These are phyloP conservation scores for Arabidopsis arenosa DNA, from an alignment of 345 rosid genomes.

Conservation along the genomic window DNA sequence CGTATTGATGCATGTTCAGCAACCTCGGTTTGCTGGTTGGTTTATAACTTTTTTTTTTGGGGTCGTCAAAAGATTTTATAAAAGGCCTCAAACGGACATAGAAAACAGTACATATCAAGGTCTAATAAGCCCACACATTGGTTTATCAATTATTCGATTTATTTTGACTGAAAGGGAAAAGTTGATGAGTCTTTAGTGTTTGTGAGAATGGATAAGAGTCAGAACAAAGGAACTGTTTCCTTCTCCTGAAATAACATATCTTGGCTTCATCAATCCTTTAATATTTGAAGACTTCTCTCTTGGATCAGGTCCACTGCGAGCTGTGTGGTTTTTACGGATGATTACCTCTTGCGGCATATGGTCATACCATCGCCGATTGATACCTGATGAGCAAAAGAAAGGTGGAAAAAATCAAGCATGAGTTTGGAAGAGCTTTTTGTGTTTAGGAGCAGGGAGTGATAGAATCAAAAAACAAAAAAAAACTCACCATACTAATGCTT, in stretches of 20 bases:
- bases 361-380: conserved; percentile 96
- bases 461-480: background rate
- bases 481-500: conserved; percentile 81
- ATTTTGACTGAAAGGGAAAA: background rate
- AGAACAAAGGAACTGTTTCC: too few species aligned
- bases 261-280: conserved; percentile 3
- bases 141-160: too few species aligned
- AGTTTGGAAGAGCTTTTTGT: conserved; percentile 8
- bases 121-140: too few species aligned
- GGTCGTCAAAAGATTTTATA: too few species aligned
- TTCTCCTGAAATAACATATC: background rate
- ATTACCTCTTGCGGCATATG: conserved; percentile 74
- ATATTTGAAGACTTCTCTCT: background rate
- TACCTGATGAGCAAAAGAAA: conserved; percentile 53
- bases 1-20: background rate
- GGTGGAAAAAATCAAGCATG: background rate
- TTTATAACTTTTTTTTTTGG: background rate
- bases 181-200: background rate
- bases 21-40: background rate
- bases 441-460: conserved; percentile 3
- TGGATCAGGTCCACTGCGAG: conserved; percentile 9
- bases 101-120: too few species aligned
- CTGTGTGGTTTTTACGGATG: background rate
- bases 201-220: background rate
- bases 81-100: too few species aligned